These are phyloP conservation scores for Phoenix roebelenii DNA, from an alignment of 176 grass and related monocot genomes.

Conservation along the genomic window DNA sequence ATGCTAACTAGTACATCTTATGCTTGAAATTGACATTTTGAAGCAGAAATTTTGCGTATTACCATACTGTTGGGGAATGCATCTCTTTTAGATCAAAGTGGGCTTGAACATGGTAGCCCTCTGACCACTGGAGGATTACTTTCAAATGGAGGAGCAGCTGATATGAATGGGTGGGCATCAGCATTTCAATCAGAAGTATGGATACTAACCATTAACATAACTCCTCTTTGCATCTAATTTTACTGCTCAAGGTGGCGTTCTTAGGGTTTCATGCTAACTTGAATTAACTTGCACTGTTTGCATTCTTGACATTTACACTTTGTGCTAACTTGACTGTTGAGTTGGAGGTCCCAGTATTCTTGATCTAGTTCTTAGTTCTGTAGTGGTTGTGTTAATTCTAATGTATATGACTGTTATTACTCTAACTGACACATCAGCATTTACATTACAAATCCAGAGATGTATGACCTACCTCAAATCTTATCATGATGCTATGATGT, in stretches of 20 bases:
- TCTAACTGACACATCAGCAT: no score
- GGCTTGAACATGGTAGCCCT: constrained; percentile 36
- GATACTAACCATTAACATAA: constrained; percentile 98
- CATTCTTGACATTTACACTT: constrained; percentile 13
- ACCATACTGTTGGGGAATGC: constrained; percentile 31
- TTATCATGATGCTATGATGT: no score
- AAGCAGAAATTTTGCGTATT: constrained; percentile 41
- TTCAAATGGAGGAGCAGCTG: constrained; percentile 43
- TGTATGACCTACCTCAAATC: no score
- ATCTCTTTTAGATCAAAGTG: constrained; percentile 39
- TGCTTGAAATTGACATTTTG: constrained; percentile 23
- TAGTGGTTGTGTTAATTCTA: constrained; percentile 8
- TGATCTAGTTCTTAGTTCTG: constrained; percentile 22
- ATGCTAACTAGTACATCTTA: constrained; percentile 28
- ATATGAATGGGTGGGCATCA: constrained; percentile 79
- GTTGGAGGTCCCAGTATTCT: constrained; percentile 27
- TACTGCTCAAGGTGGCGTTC: constrained; percentile 30
- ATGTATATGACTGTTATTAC: no score
- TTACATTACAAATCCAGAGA: no score
- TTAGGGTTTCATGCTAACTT: constrained; percentile 57
- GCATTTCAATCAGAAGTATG: constrained; percentile 99
- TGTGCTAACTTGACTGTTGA: constrained; percentile 22
- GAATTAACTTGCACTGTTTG: constrained; percentile 28
- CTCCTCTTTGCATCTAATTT: constrained; percentile 55
- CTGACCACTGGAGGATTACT: constrained; percentile 32